Evolutionary conservation across 164 flowering plant genomes (phyloP).

Genomic region (Dillenia suffruticosa): DNA sequence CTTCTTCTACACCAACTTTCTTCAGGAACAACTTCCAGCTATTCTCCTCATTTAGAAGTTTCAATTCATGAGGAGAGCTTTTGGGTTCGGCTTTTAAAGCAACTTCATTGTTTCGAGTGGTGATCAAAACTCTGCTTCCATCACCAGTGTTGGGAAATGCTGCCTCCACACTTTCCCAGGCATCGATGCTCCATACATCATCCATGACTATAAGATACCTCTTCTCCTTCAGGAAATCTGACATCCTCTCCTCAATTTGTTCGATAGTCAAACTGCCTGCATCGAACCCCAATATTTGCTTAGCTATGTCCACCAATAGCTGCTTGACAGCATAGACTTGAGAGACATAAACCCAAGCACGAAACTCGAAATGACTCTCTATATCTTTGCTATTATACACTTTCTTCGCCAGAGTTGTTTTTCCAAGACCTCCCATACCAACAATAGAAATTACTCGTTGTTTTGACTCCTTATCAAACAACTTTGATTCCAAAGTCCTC

Average conservation of each 20-base stretch:
- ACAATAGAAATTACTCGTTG: conserved; percentile 6
- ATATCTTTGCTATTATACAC: conserved; percentile 3
- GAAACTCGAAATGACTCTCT: conserved; percentile 8
- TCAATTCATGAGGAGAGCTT: conserved; percentile 2
- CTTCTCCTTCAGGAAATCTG: background rate
- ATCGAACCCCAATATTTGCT: background rate
- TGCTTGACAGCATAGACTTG: conserved; percentile 7
- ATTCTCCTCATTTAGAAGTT: background rate
- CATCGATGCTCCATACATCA: conserved; percentile 1
- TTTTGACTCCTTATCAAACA: background rate
- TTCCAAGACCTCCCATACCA: conserved; percentile 14
- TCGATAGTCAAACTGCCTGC: background rate
- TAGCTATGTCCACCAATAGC: conserved; percentile 1
- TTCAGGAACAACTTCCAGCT: conserved; percentile 12
- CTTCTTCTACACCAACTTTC: background rate
- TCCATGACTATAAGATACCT: conserved; percentile 10
- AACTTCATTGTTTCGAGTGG: conserved; percentile 5
- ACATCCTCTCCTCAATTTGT: background rate
- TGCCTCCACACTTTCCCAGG: background rate
- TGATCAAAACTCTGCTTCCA: conserved; percentile 12
- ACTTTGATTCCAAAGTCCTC: background rate
- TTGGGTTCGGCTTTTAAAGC: background rate
- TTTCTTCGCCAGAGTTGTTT: conserved; percentile 15
- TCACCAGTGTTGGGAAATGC: background rate
- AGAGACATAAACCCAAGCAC: conserved; percentile 18